Base-by-base conservation (phyloP, 306 rosid species). In the Vicia sativa region DNA sequence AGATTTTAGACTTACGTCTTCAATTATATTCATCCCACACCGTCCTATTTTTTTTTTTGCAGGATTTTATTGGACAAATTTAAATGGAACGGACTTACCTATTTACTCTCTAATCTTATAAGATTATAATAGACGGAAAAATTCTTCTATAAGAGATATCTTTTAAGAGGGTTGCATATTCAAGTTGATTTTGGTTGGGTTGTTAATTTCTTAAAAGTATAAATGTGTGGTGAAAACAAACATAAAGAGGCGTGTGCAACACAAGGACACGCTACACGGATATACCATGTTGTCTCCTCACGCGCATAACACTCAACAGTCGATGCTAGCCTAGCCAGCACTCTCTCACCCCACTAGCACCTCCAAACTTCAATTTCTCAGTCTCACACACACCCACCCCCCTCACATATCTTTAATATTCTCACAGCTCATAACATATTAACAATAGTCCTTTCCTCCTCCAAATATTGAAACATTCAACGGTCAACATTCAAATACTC, bases 401-500 rank as follows among this genome's bases (percentile, higher is more conserved):
- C 50, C n/a, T n/a, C 11, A 14, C 53, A 45, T 45, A 14, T 45
- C 38, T 34, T 45, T n/a, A 21, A 21, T 21, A 45, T 45, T 45
- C 15, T 16, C 12, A 16, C 54, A 48, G 1, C 55, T 16, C 55
- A 48, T 48, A 25, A 25, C n/a, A n/a, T 23, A 23, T 1, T 23
- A 23, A 25, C 4, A 25, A 14, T 6, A 6, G 15, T 43, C 16
- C 48, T 12, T 25, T 38, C 43, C 43, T 42, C 15, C 55, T 16
- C 11, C 26, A 52, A 45, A 29, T 48, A 26, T 29, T 70, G 72
- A 53, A 59, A 16, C 57, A 3, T 71, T 80, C 78, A 76, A 76
- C 70, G 70, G 73, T 80, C 84, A 80, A 80, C 70, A 35, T 76
- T 72, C 64, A 77, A 70, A 71, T 48, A 64, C 9, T 3, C 38